A percentile compares a stretch with the other conserved stretches of the same genome.
phyloP scores from a whole-genome alignment of 257 asterid species.

The Solanum piurae region DNA sequence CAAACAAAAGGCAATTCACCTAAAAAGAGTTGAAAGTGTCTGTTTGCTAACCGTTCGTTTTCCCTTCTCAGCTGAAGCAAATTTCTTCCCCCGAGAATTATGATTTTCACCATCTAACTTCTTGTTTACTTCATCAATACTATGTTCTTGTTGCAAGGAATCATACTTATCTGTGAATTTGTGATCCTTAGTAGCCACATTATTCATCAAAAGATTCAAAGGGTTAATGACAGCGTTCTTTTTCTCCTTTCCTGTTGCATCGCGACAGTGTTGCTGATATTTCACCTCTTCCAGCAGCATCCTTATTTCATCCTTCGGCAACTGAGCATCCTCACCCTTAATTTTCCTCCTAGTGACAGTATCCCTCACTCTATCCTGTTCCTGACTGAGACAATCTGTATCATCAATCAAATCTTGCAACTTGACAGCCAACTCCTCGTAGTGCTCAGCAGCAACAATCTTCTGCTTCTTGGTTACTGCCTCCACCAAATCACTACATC shows the following conservation, averaged over 20 bases:
- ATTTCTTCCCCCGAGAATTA: background rate
- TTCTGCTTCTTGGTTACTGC: background rate
- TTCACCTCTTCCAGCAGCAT: background rate
- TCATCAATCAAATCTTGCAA: background rate
- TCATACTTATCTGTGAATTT: background rate
- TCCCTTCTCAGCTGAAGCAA: background rate
- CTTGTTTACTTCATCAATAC: background rate
- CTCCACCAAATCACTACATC: background rate
- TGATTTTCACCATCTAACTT: background rate
- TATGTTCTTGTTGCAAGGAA: background rate
- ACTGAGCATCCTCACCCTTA: background rate
- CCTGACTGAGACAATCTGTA: background rate
- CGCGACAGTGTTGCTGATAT: background rate
- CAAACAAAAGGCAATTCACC: background rate
- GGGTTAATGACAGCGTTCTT: background rate
- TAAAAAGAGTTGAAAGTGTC: constrained; percentile 9
- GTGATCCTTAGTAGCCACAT: background rate
- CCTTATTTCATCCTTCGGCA: background rate
- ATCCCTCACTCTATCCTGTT: background rate
- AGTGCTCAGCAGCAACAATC: background rate
- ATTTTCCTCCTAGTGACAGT: background rate
- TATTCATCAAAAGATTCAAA: background rate
- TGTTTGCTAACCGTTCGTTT: background rate
- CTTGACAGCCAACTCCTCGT: background rate
- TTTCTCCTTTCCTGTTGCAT: background rate